Evolutionary conservation across 768 basidiomycete species (phyloP), one percentile per base, ranked within the genome.

Genomic region (Hortiboletus flavorubellus): DNA sequence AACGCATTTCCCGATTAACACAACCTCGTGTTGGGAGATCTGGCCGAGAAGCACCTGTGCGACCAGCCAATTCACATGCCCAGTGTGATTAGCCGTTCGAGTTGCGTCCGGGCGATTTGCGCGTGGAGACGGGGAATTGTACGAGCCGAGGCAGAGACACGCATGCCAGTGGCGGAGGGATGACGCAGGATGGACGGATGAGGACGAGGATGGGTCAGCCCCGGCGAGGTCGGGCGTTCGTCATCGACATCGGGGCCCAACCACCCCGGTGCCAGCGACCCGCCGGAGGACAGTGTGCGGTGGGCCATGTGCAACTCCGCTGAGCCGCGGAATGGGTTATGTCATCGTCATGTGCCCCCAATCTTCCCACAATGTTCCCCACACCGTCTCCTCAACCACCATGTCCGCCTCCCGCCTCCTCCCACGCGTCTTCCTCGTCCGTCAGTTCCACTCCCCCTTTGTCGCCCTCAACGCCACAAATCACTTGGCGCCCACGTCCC

Each of bases 391-490:
- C 26, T 52, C 31, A 10, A 68, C 65, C 58, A 56, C 12, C 58
- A 69, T 69, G 68, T 63, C 47, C 51, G 8, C 57, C 26, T 26
- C 39, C 12, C 58, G 59, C 39, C 16, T 47, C 53, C 41, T 62
- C 40, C 44, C 42, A 21, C 55, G 54, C 18, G 15, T n/a, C 12
- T n/a, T 21, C n/a, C 30, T 26, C 33, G 16, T 37, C 29, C 85
- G 87, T 57, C 63, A 79, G 0, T 87, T 89, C 72, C 87, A 86
- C 72, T 82, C 86, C 11, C 84, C 85, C 47, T 85, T 81, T 67
- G 77, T 76, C 58, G 75, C 72, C n/a, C 75, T 83, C 69, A 76
- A 77, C 49, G 68, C 69, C 40, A 67, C 73, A 26, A 67, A 73
- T 29, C 68, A 65, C 38, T 56, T 74, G 56, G 61, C 76, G 8